These are phyloP conservation scores for Atkinsonella hypoxylon DNA, from an alignment of 2,329 filamentous ascomycete genomes.

Conservation along the genomic window DNA sequence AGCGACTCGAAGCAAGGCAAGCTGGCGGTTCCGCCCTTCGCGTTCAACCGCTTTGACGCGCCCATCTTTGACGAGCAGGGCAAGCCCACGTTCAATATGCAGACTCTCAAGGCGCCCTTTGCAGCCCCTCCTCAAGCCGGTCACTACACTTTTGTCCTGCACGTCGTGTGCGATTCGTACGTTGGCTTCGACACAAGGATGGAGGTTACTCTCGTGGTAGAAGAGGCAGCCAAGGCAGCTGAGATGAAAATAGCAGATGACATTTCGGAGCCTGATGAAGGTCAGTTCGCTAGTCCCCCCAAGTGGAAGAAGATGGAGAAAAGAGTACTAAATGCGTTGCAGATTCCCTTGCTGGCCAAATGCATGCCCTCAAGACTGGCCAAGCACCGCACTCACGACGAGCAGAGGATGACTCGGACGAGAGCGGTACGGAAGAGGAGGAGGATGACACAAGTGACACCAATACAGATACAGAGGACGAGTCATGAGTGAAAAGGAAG, in stretches of 20 bases:
- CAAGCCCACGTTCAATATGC: conserved; percentile 85
- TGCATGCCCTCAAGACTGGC: conserved; percentile 73
- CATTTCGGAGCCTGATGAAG: conserved; percentile 95
- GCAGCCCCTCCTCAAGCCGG: conserved; percentile 85
- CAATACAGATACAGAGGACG: conserved; percentile 55
- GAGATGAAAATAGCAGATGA: conserved; percentile 79
- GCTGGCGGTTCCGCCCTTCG: conserved; percentile 91
- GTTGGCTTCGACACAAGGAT: conserved; percentile 87
- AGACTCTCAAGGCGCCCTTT: conserved; percentile 95
- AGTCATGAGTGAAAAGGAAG: conserved; percentile 27
- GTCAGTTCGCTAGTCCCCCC: conserved; percentile 38
- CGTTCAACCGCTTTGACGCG: conserved; percentile 87
- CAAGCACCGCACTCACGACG: conserved; percentile 46
- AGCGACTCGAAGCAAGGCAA: conserved; percentile 90
- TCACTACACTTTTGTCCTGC: conserved; percentile 89
- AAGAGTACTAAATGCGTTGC: no score
- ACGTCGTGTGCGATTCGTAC: conserved; percentile 89
- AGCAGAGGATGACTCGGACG: conserved; percentile 51
- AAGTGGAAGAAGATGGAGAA: no score
- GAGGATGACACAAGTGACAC: conserved; percentile 54
- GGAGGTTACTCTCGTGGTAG: conserved; percentile 80
- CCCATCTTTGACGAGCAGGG: conserved; percentile 69
- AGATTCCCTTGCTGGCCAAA: conserved; percentile 87
- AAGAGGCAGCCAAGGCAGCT: conserved; percentile 76
- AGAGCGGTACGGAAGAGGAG: conserved; percentile 67